Conservation (phyloP, 2,329 filamentous ascomycete species). For the Colletotrichum plurivorum region DNA sequence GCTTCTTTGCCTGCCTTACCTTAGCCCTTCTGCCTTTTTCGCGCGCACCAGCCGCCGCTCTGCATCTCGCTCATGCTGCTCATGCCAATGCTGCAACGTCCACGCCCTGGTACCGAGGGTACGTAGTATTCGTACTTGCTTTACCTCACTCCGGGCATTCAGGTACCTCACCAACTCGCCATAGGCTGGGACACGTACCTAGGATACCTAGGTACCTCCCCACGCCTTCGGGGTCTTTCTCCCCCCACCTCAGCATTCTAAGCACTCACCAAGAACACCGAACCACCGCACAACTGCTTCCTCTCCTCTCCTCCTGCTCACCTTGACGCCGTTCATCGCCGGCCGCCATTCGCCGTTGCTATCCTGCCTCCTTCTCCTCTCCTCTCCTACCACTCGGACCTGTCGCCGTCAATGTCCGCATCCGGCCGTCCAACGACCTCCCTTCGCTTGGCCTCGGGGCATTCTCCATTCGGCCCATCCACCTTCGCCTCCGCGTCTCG, state of each 20-base stretch:
- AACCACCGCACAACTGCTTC: not conserved
- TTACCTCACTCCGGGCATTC: not conserved
- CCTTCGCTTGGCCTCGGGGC: conserved; percentile 28
- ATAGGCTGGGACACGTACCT: too few species aligned
- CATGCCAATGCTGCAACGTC: conserved; percentile 13
- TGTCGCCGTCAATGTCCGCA: conserved; percentile 26
- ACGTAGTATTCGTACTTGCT: not conserved
- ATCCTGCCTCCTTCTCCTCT: conserved; percentile 1
- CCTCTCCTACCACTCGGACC: conserved; percentile 1
- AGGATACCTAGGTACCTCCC: too few species aligned
- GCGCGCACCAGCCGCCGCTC: conserved; percentile 42
- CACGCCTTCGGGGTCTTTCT: too few species aligned
- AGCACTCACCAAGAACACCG: too few species aligned
- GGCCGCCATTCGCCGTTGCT: conserved; percentile 12
- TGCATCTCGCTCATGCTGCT: conserved; percentile 26
- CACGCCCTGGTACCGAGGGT: not conserved
- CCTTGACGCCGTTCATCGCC: conserved; percentile 1
- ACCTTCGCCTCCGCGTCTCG: conserved; percentile 33
- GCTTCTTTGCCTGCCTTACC: conserved; percentile 52
- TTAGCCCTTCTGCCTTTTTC: conserved; percentile 51
- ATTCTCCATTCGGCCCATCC: conserved; percentile 34
- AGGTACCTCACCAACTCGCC: too few species aligned
- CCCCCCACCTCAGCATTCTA: too few species aligned
- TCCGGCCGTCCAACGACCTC: conserved; percentile 29
- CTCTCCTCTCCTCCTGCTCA: conserved; percentile 17